Percentiles rank a stretch among this genome's conserved stretches.
phyloP scores from a whole-genome alignment of 371 early-diverging fungal genomes.

The Mucor velutinosus region DNA sequence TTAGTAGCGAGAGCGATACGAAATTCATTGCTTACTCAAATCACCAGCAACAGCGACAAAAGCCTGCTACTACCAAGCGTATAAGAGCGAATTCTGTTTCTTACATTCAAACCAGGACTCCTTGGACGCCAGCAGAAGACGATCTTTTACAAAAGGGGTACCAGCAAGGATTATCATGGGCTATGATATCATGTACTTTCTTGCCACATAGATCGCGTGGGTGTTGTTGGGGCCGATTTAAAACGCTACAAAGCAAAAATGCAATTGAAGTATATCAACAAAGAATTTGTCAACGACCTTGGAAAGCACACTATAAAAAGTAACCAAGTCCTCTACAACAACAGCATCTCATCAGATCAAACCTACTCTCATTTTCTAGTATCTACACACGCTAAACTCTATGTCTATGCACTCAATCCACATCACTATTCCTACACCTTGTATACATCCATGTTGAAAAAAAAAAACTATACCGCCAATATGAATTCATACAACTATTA shows the following conservation, averaged over 20 bases:
- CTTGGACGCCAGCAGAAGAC: conserved; percentile 49
- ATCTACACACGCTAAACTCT: not conserved
- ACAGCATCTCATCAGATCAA: not conserved
- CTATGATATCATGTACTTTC: conserved; percentile 46
- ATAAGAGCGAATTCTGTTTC: conserved; percentile 7
- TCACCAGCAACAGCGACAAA: not conserved
- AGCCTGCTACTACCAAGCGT: not conserved
- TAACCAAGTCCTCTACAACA: not conserved
- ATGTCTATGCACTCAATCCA: not conserved
- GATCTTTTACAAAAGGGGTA: conserved; percentile 42
- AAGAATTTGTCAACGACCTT: conserved; percentile 35
- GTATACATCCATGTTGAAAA: not conserved
- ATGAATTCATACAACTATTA: not conserved
- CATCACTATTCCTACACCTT: not conserved
- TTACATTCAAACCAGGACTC: conserved; percentile 15
- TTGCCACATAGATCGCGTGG: conserved; percentile 50
- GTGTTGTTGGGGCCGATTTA: conserved; percentile 52
- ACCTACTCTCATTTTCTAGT: not conserved
- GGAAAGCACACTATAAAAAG: conserved; percentile 25
- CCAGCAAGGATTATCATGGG: conserved; percentile 47
- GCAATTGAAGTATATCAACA: conserved; percentile 27
- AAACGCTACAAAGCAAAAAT: conserved; percentile 42
- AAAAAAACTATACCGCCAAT: not conserved
- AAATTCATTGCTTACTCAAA: not conserved
- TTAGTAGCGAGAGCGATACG: conserved; percentile 10